Percentiles rank a stretch among this genome's conserved stretches.
Evolutionary conservation across 768 basidiomycete genomes (phyloP).

Genomic region (Hericium coralloides): DNA sequence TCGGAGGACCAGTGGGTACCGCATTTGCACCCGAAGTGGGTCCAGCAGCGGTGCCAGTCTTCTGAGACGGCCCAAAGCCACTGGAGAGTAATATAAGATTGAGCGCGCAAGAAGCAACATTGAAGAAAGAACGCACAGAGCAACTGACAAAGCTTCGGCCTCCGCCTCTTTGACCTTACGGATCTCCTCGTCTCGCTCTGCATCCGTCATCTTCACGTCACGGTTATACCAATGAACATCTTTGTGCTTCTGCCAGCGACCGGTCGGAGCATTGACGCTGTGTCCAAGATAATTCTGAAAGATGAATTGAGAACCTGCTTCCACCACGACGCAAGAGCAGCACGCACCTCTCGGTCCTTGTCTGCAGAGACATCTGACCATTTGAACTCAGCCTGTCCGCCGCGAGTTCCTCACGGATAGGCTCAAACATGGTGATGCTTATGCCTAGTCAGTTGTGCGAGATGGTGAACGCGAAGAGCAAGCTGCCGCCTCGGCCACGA

Average conservation of each 20-base stretch:
- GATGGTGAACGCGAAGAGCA: no score
- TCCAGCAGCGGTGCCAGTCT: slow-evolving; percentile 7
- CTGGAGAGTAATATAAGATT: slow-evolving; percentile 26
- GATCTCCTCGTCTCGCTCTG: slow-evolving; percentile 64
- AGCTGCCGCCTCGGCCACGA: not conserved
- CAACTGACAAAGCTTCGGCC: slow-evolving; percentile 77
- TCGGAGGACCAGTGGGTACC: slow-evolving; percentile 14
- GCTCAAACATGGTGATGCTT: slow-evolving; percentile 57
- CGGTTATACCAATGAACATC: slow-evolving; percentile 94
- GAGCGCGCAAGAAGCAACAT: not conserved
- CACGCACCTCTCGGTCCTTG: slow-evolving; percentile 80
- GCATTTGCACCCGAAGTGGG: slow-evolving; percentile 24
- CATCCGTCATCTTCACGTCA: slow-evolving; percentile 35
- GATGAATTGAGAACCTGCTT: not conserved
- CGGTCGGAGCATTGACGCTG: slow-evolving; percentile 90
- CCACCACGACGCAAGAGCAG: not conserved
- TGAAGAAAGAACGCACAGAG: slow-evolving; percentile 43
- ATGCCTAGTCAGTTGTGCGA: not conserved
- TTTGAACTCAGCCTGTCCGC: slow-evolving; percentile 88
- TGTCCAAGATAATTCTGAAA: slow-evolving; percentile 88
- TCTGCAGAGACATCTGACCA: slow-evolving; percentile 87
- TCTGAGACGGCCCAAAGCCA: slow-evolving; percentile 58
- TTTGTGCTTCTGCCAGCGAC: slow-evolving; percentile 96
- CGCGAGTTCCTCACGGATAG: slow-evolving; percentile 80
- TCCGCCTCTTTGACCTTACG: slow-evolving; percentile 78